Evolutionary conservation across 2,329 filamentous ascomycete species (phyloP).

Genomic region (Botrytis hyacinthi): DNA sequence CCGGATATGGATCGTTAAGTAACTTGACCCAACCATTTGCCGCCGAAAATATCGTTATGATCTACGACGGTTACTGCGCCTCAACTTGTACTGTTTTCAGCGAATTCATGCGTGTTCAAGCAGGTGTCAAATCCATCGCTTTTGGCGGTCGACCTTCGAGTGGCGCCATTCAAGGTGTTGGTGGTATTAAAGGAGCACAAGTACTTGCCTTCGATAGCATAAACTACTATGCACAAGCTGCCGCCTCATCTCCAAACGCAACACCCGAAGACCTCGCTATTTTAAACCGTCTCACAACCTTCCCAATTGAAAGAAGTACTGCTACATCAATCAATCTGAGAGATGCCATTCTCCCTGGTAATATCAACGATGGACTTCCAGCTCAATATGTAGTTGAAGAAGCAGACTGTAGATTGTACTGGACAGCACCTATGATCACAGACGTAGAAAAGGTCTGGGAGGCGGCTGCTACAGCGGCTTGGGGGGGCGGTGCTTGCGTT

Average conservation of each 20-base stretch:
- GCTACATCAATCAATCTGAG: conserved; percentile 44
- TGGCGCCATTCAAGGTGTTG: conserved; percentile 58
- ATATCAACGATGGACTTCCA: conserved; percentile 43
- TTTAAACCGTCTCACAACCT: conserved; percentile 25
- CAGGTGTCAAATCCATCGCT: conserved; percentile 54
- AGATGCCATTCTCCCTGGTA: conserved; percentile 39
- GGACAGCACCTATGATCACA: conserved; percentile 52
- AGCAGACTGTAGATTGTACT: conserved; percentile 61
- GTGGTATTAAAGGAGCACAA: conserved; percentile 61
- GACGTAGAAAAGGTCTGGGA: conserved; percentile 54
- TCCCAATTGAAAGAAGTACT: conserved; percentile 30
- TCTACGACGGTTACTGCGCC: conserved; percentile 53
- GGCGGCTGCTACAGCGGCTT: conserved; percentile 43
- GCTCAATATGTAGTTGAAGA: conserved; percentile 61
- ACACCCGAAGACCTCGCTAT: conserved; percentile 21
- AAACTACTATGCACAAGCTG: conserved; percentile 25
- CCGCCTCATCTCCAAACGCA: conserved; percentile 24
- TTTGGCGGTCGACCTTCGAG: conserved; percentile 58
- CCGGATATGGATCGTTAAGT: conserved; percentile 37
- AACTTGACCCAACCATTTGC: conserved; percentile 41
- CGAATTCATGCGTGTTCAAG: conserved; percentile 51
- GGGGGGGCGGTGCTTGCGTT: conserved; percentile 42
- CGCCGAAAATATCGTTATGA: conserved; percentile 44
- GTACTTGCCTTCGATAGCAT: conserved; percentile 29
- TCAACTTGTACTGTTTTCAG: conserved; percentile 60